Conservation (phyloP, 768 basidiomycete genomes). For the Tephrocybe sp. region DNA sequence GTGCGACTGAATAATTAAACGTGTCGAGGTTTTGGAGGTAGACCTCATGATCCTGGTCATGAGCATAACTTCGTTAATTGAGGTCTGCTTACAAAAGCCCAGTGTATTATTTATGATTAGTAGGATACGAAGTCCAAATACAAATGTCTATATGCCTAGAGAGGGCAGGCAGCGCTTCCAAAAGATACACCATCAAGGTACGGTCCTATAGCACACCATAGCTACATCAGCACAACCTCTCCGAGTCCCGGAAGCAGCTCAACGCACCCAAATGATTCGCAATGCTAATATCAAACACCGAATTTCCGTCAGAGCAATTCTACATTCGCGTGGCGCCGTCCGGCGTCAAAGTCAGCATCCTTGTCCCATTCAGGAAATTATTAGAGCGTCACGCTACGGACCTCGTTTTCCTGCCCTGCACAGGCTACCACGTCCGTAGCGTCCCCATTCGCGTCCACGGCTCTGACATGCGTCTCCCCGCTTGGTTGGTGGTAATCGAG, state of each 20-base stretch:
- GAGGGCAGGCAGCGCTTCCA: slow-evolving; percentile 14
- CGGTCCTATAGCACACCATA: slow-evolving; percentile 18
- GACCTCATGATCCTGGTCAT: no score
- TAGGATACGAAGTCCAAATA: neutral
- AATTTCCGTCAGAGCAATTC: slow-evolving; percentile 24
- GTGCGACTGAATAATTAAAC: no score
- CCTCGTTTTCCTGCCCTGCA: slow-evolving; percentile 37
- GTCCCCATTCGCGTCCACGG: slow-evolving; percentile 25
- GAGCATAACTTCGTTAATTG: no score
- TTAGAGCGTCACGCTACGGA: no score
- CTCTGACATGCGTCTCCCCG: slow-evolving; percentile 39
- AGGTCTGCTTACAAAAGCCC: no score
- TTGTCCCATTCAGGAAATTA: no score
- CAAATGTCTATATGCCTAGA: neutral
- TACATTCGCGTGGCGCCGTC: no score
- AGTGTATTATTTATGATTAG: no score
- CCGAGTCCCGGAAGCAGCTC: neutral
- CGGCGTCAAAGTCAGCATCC: no score
- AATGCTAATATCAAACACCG: slow-evolving; percentile 16
- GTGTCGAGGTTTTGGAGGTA: no score
- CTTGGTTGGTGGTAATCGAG: slow-evolving; percentile 35
- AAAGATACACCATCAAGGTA: slow-evolving; percentile 28
- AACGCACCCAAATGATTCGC: slow-evolving; percentile 18
- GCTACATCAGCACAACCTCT: neutral
- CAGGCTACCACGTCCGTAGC: slow-evolving; percentile 27